Base-by-base conservation (phyloP, 176 grass and related monocot genomes). In the Oryza glaberrima region DNA sequence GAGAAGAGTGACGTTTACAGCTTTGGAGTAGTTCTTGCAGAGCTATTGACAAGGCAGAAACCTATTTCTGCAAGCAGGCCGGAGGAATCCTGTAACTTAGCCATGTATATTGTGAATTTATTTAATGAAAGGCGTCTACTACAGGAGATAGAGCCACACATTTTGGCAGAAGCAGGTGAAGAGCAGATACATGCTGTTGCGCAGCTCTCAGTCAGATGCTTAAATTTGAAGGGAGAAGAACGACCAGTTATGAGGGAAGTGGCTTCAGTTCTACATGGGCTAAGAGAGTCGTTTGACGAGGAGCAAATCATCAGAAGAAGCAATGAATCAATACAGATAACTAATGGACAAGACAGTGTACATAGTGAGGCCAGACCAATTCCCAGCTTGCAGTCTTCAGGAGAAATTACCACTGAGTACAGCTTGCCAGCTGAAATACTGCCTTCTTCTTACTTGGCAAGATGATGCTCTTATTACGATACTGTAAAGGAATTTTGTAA, bases 1-100 rank as follows among this genome's bases (percentile, higher is more conserved):
- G 70, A 86, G 3, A 92, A 68, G 58, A 92, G 90, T 46, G 90
- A 92, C 4, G 90, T 92, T 17, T 92, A 92, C 11, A 92, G 90
- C 73, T 92, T 92, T 5, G 90, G 87, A 45, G 90, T 92, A 34
- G 87, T 92, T 75, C 83, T 92, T 40, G 86, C 84, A 22, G 90
- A 92, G 48, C 44, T 92, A 12, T 32, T 92, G 69, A 92, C 87
- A 7, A 74, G 84, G 11, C 71, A 87, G 48, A 90, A 78, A 65
- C 91, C 91, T 11, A 79, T 92, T 11, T 92, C 81, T 4, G 13
- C 73, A 47, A 41, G 65, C 11, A 83, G 87, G 28, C 67, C 84
- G 0, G 87, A 92, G 25, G 87, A 80, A 69, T 73, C 85, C 35
- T 79, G 91, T 20, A 90, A 90, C 43, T 67, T 92, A 49, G 91